Percentiles rank a stretch among this genome's conserved stretches.
Evolutionary conservation across 2,329 filamentous ascomycete species (phyloP).

Genomic region (Zymoseptoria tritici): DNA sequence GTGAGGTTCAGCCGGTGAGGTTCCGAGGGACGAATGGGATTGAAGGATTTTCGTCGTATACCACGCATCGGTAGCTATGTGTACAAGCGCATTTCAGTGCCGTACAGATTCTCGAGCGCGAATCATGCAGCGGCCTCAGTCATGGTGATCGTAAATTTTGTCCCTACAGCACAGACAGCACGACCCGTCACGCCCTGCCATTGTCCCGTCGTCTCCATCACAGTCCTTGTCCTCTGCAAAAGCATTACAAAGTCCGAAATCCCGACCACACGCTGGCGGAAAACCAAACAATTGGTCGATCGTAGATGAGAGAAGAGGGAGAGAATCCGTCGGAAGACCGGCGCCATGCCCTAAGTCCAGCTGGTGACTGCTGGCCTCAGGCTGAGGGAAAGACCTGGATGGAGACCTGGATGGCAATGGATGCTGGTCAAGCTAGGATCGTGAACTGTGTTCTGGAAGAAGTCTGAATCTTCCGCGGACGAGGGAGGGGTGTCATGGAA

Average conservation of each 20-base stretch:
- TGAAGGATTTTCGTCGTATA: neutral
- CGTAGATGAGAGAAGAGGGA: neutral
- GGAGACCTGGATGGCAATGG: neutral
- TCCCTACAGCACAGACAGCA: no score
- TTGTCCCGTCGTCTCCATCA: no score
- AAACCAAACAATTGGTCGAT: neutral
- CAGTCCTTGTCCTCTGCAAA: no score
- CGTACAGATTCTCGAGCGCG: no score
- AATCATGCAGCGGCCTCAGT: neutral
- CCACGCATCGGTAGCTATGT: no score
- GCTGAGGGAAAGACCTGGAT: neutral
- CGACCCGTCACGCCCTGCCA: no score
- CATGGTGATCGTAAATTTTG: no score
- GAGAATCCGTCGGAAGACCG: slow-evolving; percentile 1
- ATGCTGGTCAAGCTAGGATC: neutral
- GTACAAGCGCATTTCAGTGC: no score
- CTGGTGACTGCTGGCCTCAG: neutral
- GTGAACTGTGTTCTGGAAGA: neutral
- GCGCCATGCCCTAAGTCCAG: slow-evolving; percentile 1
- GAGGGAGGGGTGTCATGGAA: neutral
- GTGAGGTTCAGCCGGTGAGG: neutral
- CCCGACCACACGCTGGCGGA: neutral
- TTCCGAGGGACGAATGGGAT: neutral
- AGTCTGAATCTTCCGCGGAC: neutral
- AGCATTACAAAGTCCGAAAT: neutral